Evolutionary conservation across 148 eudicot species (phyloP), one percentile per base, ranked within the genome.

Genomic region (Rhododendron simsii): DNA sequence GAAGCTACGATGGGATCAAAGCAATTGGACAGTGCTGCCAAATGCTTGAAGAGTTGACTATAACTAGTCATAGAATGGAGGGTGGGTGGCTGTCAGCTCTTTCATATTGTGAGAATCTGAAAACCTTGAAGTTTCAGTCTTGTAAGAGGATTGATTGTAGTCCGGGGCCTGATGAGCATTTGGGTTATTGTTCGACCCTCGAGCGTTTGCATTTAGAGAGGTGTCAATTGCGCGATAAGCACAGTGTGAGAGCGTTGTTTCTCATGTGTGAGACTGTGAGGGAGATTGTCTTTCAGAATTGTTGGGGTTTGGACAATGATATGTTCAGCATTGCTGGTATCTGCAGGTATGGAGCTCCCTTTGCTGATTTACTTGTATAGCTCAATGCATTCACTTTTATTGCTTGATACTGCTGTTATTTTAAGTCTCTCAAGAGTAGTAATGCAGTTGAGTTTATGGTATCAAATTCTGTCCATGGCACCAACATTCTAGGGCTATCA

Each of bases 51-150:
- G 99, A 97, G 86, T 78, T 97, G 89, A 95, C 90, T 35, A 20
- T 97, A 41, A 84, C 89, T 86, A 90, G 91, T 79, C 98, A 94
- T 45, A 91, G 84, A 86, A 91, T 97, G 93, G 99, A 95, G 37
- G 95, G 92, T 86, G 99, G 99, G 78, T 97, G 99, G 98, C 84
- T 97, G 82, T 85, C 94, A 3, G 99, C 96, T 57, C 93, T 97
- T 85, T 91, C 93, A 12, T 94, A 87, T 84, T 97, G 99, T 87
- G 92, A 92, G 33, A 95, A 93, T 90, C 85, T 97, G 92, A 97
- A 93, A 86, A 94, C 91, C 12, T 88, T 97, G 84, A 93, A 88
- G 89, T 83, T 97, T 59, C 87, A 88, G 61, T 93, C 95, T 0
- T 97, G 98, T 87, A 91, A 90, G 84, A 85, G 83, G 55, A 89